Evolutionary conservation across 1,284 basidiomycete genomes (phyloP).

Genomic region (Sanguinoderma infundibulare): DNA sequence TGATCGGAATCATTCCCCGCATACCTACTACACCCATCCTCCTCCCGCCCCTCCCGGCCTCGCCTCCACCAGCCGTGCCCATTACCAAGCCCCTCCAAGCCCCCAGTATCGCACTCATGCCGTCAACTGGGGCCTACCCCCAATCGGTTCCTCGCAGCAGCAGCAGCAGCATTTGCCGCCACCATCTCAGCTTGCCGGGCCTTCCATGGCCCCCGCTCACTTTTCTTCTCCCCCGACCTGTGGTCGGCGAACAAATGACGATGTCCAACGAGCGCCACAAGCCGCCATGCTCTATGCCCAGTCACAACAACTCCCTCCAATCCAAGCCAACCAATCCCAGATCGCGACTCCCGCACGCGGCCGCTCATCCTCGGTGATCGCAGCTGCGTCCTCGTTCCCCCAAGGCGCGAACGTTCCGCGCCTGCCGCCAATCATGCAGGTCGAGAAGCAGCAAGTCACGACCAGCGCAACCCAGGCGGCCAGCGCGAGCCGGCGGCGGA

Average conservation of each 20-base stretch:
- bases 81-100: conserved; percentile 16
- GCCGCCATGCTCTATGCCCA: conserved; percentile 32
- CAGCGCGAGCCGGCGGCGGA: conserved; percentile 85
- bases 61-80: conserved; percentile 22
- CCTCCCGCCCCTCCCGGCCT: conserved; percentile 18
- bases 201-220: conserved; percentile 13
- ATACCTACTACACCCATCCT: conserved; percentile 41
- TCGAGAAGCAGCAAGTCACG: conserved; percentile 92
- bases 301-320: conserved; percentile 28
- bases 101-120: conserved; percentile 26
- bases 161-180: conserved; percentile 15
- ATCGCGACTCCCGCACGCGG: conserved; percentile 16
- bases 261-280: conserved; percentile 32
- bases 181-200: conserved; percentile 26
- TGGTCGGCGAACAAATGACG: conserved; percentile 26
- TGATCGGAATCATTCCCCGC: conserved; percentile 27
- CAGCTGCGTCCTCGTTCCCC: conserved; percentile 20
- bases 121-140: conserved; percentile 23
- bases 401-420: conserved; percentile 56
- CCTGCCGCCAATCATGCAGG: conserved; percentile 81
- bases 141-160: conserved; percentile 17
- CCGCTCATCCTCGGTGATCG: conserved; percentile 18
- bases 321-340: conserved; percentile 12
- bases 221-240: conserved; percentile 7
- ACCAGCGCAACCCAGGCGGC: conserved; percentile 94